Base-by-base conservation (phyloP, 2,329 filamentous ascomycete genomes). In the Pyrenophora tritici-repentis region DNA sequence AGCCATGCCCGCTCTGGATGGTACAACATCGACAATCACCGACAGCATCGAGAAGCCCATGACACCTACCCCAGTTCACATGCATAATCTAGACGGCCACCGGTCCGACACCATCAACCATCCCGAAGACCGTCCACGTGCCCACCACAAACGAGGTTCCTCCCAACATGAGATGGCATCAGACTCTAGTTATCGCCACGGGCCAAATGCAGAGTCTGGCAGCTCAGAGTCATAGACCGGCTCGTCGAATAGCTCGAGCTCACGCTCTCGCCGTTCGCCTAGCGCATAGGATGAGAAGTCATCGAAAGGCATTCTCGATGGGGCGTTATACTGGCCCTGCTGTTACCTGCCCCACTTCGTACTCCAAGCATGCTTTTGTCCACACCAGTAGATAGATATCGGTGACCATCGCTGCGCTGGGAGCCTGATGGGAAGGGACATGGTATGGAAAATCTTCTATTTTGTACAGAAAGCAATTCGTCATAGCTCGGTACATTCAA, bases 281-380 rank as follows among this genome's bases (percentile, higher is more conserved):
- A 59, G 49, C 47, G 55, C 52, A 42, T 66, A 59, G 62, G 52
- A 69, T 61, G 63, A 65, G 36, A 66, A 66, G 52, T 49, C 63
- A 56, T 53, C 57, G 50, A 45, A 55, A 36, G 57, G 64, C 18
- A 65, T 61, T 50, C 53, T 56, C 20, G 62, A 64, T 35, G 65
- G 66, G 39, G 48, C 59, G 4, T 47, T 65, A 18, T 72, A 73
- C 46, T 70, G 61, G 56, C 59, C 63, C 6, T 66, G 68, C 44
- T 67, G 66, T 39, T 72, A 64, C 63, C 60, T 73, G 12, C 71
- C 71, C 31, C 58, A 68, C 40, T 71, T 69, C 32, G 56, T 71
- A 46, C 55, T 72, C 34, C 62, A 60, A 34, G 66, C 68, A 22
- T 72, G 66, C 13, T 73, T 71, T 47, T 73, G 71, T 60, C 71